Percentiles rank a stretch among this genome's conserved stretches.
These are phyloP conservation scores for Solanum clarkiae DNA, from an alignment of 257 asterid genomes.

Conservation along the genomic window DNA sequence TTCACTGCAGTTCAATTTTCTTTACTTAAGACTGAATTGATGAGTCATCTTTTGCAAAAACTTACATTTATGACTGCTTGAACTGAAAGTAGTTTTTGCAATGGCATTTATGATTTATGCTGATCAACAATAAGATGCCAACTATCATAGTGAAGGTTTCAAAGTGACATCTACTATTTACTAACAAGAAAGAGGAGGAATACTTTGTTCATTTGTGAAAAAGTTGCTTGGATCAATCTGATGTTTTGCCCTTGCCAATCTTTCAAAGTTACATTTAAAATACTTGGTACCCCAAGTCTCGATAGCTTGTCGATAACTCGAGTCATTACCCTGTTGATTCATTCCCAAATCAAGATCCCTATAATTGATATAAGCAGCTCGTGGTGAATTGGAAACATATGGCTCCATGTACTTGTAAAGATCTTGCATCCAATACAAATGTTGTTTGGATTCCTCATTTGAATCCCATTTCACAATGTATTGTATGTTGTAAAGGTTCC, in stretches of 20 bases:
- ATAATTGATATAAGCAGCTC: conserved; percentile 10
- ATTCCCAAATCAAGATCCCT: conserved; percentile 19
- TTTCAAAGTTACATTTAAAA: conserved; percentile 6
- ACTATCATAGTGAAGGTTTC: neutral
- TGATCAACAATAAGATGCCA: neutral
- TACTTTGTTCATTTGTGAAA: conserved; percentile 18
- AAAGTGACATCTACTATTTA: neutral
- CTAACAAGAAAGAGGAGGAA: neutral
- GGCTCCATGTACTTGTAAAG: too few species aligned
- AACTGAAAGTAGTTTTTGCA: neutral
- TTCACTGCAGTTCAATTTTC: neutral
- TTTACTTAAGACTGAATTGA: neutral
- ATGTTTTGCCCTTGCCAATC: conserved; percentile 6
- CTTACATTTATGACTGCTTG: neutral
- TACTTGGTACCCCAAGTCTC: conserved; percentile 8
- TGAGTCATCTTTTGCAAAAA: neutral
- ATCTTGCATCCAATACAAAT: too few species aligned
- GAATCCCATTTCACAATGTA: too few species aligned
- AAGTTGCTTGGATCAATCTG: conserved; percentile 12
- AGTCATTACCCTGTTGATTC: neutral
- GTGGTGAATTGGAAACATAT: neutral
- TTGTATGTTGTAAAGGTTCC: too few species aligned
- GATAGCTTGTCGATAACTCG: conserved; percentile 5
- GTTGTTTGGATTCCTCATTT: too few species aligned
- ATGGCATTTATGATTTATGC: neutral